Evolutionary conservation across 139 green algal species (phyloP).

Genomic region (Ettlia oleoabundans): DNA sequence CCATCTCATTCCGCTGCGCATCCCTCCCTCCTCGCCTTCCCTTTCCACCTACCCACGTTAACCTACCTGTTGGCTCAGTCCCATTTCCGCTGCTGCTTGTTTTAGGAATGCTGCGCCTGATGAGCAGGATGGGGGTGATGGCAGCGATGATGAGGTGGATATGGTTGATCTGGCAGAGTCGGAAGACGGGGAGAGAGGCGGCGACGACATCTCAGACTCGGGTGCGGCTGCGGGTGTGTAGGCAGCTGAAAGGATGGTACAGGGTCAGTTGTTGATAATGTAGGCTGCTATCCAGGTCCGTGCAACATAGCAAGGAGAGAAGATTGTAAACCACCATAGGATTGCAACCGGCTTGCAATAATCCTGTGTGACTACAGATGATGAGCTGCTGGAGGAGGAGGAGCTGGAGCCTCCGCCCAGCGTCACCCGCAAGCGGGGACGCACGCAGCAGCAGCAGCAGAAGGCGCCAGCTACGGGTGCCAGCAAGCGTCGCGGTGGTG

Average conservation of each 20-base stretch:
- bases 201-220: neutral
- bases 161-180: conserved; percentile 12
- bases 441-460: neutral
- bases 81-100: neutral
- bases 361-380: neutral
- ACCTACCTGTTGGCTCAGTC: neutral
- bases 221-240: neutral
- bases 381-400: conserved; percentile 5
- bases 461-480: neutral
- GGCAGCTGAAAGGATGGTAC: neutral
- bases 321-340: too few relatives aligned
- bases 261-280: neutral
- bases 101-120: neutral
- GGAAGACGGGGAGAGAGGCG: neutral
- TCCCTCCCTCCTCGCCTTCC: neutral
- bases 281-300: too few relatives aligned
- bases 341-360: neutral
- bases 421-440: conserved; percentile 1
- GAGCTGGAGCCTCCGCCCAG: neutral
- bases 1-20: too few relatives aligned
- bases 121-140: conserved; percentile 2
- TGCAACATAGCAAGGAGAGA: too few relatives aligned
- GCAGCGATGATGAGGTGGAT: conserved; percentile 7
- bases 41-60: neutral
- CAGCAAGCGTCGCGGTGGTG: neutral